A percentile compares a stretch with the other conserved stretches of the same genome.
These are phyloP conservation scores for Exophiala sideris DNA, from an alignment of 2,329 filamentous ascomycete genomes.

Conservation along the genomic window DNA sequence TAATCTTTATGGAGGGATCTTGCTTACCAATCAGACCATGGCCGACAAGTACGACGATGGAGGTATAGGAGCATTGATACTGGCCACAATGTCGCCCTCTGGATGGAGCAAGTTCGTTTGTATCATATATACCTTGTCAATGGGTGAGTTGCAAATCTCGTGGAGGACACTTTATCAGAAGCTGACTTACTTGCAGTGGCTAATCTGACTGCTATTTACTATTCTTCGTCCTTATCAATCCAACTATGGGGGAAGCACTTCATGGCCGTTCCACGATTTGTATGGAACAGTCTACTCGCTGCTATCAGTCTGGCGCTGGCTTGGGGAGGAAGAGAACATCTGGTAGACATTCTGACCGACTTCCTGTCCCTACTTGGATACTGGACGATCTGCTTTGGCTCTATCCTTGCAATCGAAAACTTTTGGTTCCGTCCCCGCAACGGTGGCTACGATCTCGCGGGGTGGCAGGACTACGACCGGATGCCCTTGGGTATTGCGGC, in stretches of 20 bases:
- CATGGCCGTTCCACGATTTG: conserved; percentile 26
- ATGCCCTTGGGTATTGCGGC: conserved; percentile 24
- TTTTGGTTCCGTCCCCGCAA: conserved; percentile 23
- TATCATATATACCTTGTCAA: conserved; percentile 1
- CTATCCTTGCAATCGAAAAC: conserved; percentile 23
- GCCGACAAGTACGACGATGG: conserved; percentile 17
- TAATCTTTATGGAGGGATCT: conserved; percentile 18
- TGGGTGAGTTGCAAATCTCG: not conserved
- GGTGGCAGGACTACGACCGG: conserved; percentile 23
- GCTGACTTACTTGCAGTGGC: conserved; percentile 5
- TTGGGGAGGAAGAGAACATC: conserved; percentile 23
- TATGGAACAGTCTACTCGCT: conserved; percentile 22
- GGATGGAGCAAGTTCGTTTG: conserved; percentile 28
- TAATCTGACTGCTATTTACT: conserved; percentile 22
- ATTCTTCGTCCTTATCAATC: conserved; percentile 23
- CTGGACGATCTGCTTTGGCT: conserved; percentile 24
- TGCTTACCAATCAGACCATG: conserved; percentile 24
- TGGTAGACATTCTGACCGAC: conserved; percentile 23
- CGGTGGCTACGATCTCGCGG: conserved; percentile 22
- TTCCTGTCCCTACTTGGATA: conserved; percentile 26
- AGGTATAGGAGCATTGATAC: conserved; percentile 28
- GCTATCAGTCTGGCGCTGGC: conserved; percentile 17
- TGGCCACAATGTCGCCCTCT: conserved; percentile 24
- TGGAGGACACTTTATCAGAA: not conserved
- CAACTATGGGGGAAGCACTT: conserved; percentile 23